phyloP scores from a whole-genome alignment of 345 rosid genomes.

The Camelina hispida region DNA sequence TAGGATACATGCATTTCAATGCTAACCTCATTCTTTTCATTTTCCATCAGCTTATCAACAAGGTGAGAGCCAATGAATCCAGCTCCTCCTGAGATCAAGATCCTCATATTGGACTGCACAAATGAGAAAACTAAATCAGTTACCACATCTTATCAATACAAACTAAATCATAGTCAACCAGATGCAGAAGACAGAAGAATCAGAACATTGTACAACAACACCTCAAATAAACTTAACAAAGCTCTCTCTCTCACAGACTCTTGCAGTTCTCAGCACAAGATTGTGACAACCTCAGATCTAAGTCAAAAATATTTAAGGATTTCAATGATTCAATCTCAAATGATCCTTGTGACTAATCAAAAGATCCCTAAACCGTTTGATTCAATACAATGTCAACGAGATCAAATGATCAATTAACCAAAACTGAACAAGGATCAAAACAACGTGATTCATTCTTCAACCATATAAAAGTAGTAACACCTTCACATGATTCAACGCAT shows the following conservation, averaged over 20 bases:
- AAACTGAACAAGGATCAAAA: constrained; percentile 15
- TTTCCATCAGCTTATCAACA: constrained; percentile 90
- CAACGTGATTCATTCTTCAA: constrained; percentile 27
- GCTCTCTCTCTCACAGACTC: constrained; percentile 15
- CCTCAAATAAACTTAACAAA: not conserved
- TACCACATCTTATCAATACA: not conserved
- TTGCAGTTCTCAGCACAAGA: not conserved
- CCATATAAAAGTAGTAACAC: constrained; percentile 6
- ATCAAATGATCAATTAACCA: not conserved
- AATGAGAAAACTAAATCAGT: constrained; percentile 15
- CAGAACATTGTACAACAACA: not conserved
- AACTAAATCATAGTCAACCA: not conserved
- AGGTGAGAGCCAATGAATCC: constrained; percentile 97
- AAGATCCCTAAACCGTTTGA: not conserved
- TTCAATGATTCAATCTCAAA: constrained; percentile 14
- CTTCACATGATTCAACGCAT: constrained; percentile 19
- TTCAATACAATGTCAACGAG: constrained; percentile 14
- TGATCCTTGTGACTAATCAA: constrained; percentile 4
- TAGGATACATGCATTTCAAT: not conserved
- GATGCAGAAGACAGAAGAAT: not conserved
- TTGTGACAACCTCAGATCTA: constrained; percentile 11
- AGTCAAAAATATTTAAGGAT: not conserved
- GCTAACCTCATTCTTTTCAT: constrained; percentile 89
- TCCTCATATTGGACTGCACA: constrained; percentile 90
- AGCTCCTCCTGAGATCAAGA: constrained; percentile 95